A percentile compares a stretch with the other conserved stretches of the same genome.
Conservation (phyloP, 306 rosid genomes). For the Cucurbita maxima region DNA sequence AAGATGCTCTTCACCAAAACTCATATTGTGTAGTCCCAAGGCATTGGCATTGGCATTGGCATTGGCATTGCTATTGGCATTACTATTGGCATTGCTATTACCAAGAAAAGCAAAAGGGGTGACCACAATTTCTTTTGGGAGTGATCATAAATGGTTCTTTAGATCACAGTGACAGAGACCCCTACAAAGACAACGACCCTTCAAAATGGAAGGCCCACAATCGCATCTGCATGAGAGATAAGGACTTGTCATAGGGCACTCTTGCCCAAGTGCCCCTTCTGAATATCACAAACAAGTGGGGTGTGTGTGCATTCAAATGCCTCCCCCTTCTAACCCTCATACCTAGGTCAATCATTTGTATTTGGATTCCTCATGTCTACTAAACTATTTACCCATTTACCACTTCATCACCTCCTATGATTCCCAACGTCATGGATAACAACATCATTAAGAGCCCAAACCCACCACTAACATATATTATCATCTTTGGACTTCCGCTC, state of each 20-base stretch:
- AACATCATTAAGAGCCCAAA: background rate
- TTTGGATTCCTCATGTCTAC: background rate
- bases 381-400: background rate
- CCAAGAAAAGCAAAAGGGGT: slow-evolving; percentile 12
- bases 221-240: slow-evolving; percentile 24
- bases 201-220: slow-evolving; percentile 31
- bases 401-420: background rate
- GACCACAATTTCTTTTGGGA: slow-evolving; percentile 21
- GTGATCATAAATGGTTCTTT: slow-evolving; percentile 3
- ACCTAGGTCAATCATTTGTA: background rate
- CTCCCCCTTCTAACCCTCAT: background rate
- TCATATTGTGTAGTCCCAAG: slow-evolving; percentile 1
- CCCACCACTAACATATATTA: no score
- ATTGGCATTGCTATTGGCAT: background rate
- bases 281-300: background rate
- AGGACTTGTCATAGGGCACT: slow-evolving; percentile 31
- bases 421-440: background rate
- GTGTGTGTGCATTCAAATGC: background rate
- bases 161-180: slow-evolving; percentile 5
- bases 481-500: no score
- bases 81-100: background rate
- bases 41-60: background rate
- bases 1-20: slow-evolving; percentile 7
- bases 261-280: background rate
- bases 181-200: slow-evolving; percentile 30